phyloP scores from a whole-genome alignment of 2,329 filamentous ascomycete species.

The Coniochaeta sp. region DNA sequence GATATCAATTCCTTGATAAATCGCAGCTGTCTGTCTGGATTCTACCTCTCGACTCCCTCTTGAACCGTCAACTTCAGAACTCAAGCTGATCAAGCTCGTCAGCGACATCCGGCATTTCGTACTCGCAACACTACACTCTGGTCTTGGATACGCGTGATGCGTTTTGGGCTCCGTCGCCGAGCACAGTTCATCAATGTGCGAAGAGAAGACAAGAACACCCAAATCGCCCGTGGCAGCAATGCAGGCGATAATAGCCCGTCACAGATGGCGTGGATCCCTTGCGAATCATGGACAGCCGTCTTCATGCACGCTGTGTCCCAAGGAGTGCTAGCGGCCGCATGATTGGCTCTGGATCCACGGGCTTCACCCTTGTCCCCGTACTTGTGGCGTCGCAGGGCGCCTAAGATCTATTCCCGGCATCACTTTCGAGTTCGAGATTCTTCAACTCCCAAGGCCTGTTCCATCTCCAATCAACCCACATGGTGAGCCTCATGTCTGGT shows the following conservation, averaged over 20 bases:
- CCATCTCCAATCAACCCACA: neutral
- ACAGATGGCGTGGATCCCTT: conserved; percentile 24
- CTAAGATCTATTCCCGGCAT: conserved; percentile 18
- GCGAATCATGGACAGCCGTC: conserved; percentile 27
- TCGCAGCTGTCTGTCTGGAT: too few species aligned
- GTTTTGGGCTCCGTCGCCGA: neutral
- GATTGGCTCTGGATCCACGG: conserved; percentile 26
- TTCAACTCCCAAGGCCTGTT: conserved; percentile 13
- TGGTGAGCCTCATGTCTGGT: neutral
- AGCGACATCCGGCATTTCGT: too few species aligned
- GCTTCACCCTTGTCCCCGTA: conserved; percentile 22
- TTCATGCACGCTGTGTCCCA: conserved; percentile 36
- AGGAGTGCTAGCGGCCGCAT: conserved; percentile 14
- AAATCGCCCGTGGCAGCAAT: conserved; percentile 11
- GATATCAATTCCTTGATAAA: too few species aligned
- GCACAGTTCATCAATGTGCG: neutral
- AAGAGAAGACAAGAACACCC: neutral
- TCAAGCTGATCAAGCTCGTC: too few species aligned
- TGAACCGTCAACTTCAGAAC: too few species aligned
- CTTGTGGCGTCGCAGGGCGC: conserved; percentile 33
- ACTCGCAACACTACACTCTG: too few species aligned
- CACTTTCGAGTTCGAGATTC: neutral
- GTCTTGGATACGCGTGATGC: neutral
- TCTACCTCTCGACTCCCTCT: too few species aligned
- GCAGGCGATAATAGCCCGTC: conserved; percentile 15